These are phyloP conservation scores for Leccinum barrowsii DNA, from an alignment of 768 basidiomycete species.

Conservation along the genomic window DNA sequence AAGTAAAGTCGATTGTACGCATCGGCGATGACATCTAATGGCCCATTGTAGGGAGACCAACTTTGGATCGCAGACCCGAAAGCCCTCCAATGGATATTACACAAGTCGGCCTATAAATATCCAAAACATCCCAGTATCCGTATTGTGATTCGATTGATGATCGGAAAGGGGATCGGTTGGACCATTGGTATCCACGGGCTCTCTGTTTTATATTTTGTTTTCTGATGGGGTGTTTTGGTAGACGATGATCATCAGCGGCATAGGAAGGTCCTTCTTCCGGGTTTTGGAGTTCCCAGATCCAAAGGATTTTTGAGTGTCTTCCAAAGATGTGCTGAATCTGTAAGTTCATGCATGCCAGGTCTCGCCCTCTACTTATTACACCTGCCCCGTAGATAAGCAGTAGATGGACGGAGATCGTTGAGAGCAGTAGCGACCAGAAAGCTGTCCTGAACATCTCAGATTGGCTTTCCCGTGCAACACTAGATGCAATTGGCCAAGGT, in stretches of 20 bases:
- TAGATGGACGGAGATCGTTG: background rate
- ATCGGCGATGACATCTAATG: background rate
- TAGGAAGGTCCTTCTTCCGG: constrained; percentile 52
- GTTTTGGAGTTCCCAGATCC: constrained; percentile 47
- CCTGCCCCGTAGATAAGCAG: background rate
- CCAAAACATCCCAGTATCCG: constrained; percentile 34
- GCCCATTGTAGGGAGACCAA: constrained; percentile 36
- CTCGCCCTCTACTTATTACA: background rate
- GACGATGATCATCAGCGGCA: constrained; percentile 50
- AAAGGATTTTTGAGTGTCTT: constrained; percentile 51
- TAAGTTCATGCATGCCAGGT: constrained; percentile 5
- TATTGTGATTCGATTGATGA: background rate
- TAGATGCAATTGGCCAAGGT: constrained; percentile 46
- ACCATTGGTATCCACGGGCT: background rate
- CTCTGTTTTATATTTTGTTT: no score
- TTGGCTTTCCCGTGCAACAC: background rate
- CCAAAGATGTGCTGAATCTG: constrained; percentile 32
- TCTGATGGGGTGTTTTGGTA: constrained; percentile 1
- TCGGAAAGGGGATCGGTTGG: background rate
- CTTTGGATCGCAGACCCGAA: constrained; percentile 49
- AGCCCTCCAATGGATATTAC: constrained; percentile 38
- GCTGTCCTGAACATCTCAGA: background rate
- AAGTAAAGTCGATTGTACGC: background rate
- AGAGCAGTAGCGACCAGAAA: background rate
- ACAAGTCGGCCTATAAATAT: constrained; percentile 42